Evolutionary conservation across 176 grass and related monocot genomes (phyloP), one percentile per base, ranked within the genome.

Genomic region (Phoenix roebelenii): DNA sequence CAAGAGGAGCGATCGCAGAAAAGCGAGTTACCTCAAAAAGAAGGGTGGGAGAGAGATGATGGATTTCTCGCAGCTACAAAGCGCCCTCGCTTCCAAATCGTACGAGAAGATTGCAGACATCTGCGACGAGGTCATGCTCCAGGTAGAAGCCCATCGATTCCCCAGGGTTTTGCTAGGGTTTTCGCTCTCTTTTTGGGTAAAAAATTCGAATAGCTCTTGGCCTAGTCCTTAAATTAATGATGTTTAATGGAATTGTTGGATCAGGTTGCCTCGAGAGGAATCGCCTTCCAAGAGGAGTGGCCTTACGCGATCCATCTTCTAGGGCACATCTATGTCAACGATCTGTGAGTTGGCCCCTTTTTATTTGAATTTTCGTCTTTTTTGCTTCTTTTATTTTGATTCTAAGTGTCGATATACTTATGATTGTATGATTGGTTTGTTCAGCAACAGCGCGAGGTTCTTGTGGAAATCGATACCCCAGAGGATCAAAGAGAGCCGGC

Each of bases 291-390:
- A 25, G 93, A 92, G 18, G 84, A 79, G 14, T 98, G 93, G 93
- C 93, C 93, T 18, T 98, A 83, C 81, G 67, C 81, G 1, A 71
- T 98, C 63, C 93, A 98, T 75, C 88, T 92, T 32, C 79, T 92
- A 16, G 79, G 73, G 20, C 93, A 98, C 51, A 66, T 98, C 78
- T 89, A 71, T 64, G 23, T 80, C 53, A 75, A 85, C 49, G 93
- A 92, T 71, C 76, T 83, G 93, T 98, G 65, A 12, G 74, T 39
- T 39, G 35, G 7, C 9, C 7, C 55, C 17, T 61, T 75, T 39
- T 16, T 49, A 22, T 26, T 16, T 53, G 14, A 0, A 30, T 2
- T 22, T 52, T 3, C 16, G 19, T 17, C 19, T 29, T 24, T 19
- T 3, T 7, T 64, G 17, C 23, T 49, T 4, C 10, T 6, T 30